Conservation (phyloP, 73 alveolate species). For the Blepharisma japonicum region DNA sequence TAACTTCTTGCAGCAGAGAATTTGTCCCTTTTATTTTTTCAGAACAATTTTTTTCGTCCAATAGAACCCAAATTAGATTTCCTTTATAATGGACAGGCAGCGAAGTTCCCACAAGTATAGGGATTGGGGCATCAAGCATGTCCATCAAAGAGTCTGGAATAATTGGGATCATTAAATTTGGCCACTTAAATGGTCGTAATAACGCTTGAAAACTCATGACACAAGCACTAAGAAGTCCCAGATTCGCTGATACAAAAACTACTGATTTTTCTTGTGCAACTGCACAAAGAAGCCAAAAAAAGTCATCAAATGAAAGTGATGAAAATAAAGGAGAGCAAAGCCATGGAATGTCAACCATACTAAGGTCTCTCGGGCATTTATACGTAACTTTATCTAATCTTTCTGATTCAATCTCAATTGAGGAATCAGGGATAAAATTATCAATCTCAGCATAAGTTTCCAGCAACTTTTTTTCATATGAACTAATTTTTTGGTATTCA, state of each 20-base stretch:
- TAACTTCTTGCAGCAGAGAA: not conserved
- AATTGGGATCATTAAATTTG: conserved; percentile 53
- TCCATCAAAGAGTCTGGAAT: conserved; percentile 59
- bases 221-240: conserved; percentile 43
- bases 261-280: conserved; percentile 60
- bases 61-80: not conserved
- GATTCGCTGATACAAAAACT: conserved; percentile 51
- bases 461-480: not conserved
- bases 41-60: not conserved
- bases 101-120: conserved; percentile 46
- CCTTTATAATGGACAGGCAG: not conserved
- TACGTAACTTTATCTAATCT: not conserved
- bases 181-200: conserved; percentile 64
- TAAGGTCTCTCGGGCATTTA: conserved; percentile 3
- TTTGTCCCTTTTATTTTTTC: not conserved
- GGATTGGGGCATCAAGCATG: conserved; percentile 72
- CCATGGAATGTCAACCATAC: conserved; percentile 36
- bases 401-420: not conserved
- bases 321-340: conserved; percentile 47
- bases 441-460: not conserved
- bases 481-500: not conserved
- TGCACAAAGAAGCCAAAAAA: conserved; percentile 45
- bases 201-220: conserved; percentile 50
- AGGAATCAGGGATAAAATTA: not conserved
- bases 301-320: conserved; percentile 35